Evolutionary conservation across 768 basidiomycete species (phyloP).

Genomic region (Amanita jacksonii): DNA sequence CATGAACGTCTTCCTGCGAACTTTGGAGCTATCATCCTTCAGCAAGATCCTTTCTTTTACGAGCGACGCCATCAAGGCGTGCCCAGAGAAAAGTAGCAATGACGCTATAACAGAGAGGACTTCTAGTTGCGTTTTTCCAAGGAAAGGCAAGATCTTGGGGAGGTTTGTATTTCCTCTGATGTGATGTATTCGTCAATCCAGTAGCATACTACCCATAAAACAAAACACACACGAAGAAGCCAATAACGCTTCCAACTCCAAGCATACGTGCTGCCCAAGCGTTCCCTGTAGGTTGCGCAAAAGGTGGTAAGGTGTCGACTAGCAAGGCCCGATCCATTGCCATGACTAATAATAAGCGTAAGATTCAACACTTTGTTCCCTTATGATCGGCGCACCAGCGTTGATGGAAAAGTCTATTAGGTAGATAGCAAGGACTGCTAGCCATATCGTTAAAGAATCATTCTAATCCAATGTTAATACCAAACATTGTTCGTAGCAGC

Average conservation of each 20-base stretch:
- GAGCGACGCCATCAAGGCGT: slow-evolving; percentile 46
- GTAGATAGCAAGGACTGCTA: slow-evolving; percentile 54
- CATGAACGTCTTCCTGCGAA: slow-evolving; percentile 20
- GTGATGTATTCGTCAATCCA: too few relatives aligned
- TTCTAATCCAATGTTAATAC: slow-evolving; percentile 30
- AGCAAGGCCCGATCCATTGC: slow-evolving; percentile 86
- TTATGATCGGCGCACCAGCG: slow-evolving; percentile 23
- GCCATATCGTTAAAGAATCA: slow-evolving; percentile 55
- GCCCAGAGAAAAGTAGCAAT: slow-evolving; percentile 54
- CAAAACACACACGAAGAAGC: slow-evolving; percentile 79
- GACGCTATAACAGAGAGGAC: slow-evolving; percentile 72
- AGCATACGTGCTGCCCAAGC: slow-evolving; percentile 96
- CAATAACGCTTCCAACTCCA: slow-evolving; percentile 75
- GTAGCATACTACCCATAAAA: too few relatives aligned
- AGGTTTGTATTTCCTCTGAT: slow-evolving; percentile 75
- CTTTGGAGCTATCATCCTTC: slow-evolving; percentile 17
- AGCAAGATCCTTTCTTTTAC: slow-evolving; percentile 74
- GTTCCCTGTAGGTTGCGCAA: slow-evolving; percentile 75
- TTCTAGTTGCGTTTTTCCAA: slow-evolving; percentile 75
- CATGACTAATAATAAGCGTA: slow-evolving; percentile 44
- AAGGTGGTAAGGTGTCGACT: slow-evolving; percentile 72
- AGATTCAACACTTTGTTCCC: slow-evolving; percentile 3
- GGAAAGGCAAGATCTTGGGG: slow-evolving; percentile 54
- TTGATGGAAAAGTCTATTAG: slow-evolving; percentile 53
- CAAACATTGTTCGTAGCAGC: not conserved